These are phyloP conservation scores for Suillus tomentosus DNA, from an alignment of 768 basidiomycete genomes.

Conservation along the genomic window DNA sequence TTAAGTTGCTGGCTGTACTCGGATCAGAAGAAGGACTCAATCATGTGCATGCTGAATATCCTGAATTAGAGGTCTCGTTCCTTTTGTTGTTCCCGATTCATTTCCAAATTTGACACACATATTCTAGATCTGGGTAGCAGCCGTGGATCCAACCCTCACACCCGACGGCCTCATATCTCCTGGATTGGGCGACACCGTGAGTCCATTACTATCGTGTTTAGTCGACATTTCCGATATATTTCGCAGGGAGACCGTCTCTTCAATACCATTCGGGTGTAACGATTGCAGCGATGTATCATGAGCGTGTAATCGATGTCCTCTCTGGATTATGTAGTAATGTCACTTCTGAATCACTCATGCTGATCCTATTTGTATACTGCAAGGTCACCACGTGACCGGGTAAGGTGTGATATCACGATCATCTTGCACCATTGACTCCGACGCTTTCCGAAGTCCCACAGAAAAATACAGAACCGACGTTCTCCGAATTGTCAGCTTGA, in stretches of 20 bases:
- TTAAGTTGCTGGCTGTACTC: constrained; percentile 83
- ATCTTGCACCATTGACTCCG: constrained; percentile 20
- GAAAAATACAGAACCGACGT: constrained; percentile 9
- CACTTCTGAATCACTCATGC: neutral
- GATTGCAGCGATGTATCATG: constrained; percentile 1
- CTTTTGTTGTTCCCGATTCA: neutral
- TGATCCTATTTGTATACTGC: neutral
- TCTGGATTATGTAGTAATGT: constrained; percentile 7
- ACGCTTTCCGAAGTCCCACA: neutral
- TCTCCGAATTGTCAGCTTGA: neutral
- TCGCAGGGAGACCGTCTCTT: constrained; percentile 82
- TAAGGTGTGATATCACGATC: constrained; percentile 31
- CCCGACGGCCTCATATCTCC: constrained; percentile 80
- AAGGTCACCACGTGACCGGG: constrained; percentile 29
- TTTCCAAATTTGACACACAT: constrained; percentile 10
- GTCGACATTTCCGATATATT: constrained; percentile 7
- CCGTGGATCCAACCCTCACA: constrained; percentile 74
- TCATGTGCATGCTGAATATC: constrained; percentile 64
- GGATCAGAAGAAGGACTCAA: constrained; percentile 75
- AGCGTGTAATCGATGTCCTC: neutral
- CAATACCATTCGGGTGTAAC: constrained; percentile 59
- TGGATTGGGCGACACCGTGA: constrained; percentile 87
- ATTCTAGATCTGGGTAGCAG: constrained; percentile 81
- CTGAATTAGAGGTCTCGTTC: constrained; percentile 70
- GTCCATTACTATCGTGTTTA: constrained; percentile 28